Percentiles rank a stretch among this genome's conserved stretches.
Conservation (phyloP, 2,329 filamentous ascomycete species). For the Ramularia collo-cygni region DNA sequence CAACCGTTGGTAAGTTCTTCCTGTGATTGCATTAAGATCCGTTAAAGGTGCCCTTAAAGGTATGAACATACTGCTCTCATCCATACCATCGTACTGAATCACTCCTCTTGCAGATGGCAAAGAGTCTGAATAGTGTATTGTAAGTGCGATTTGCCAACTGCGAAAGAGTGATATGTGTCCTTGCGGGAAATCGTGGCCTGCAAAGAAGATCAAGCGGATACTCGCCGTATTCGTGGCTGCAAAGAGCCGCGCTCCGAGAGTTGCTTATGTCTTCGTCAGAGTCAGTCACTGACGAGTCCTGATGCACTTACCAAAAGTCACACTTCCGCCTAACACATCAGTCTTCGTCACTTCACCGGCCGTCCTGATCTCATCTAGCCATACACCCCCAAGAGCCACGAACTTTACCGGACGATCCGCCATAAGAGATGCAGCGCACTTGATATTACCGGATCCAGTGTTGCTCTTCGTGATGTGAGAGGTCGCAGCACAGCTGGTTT, state of each 20-base stretch:
- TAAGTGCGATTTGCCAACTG: slow-evolving; percentile 18
- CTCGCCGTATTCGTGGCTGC: not conserved
- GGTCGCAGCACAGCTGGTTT: too few species aligned
- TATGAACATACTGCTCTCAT: slow-evolving; percentile 13
- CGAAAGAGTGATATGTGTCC: slow-evolving; percentile 12
- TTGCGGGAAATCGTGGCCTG: slow-evolving; percentile 20
- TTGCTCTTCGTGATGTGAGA: too few species aligned
- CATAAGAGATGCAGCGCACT: too few species aligned
- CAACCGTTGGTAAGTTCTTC: slow-evolving; percentile 18
- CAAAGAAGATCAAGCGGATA: slow-evolving; percentile 19
- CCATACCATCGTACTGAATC: slow-evolving; percentile 17
- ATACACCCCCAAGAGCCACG: slow-evolving; percentile 21
- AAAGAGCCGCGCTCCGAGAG: slow-evolving; percentile 21
- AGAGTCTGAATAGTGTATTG: slow-evolving; percentile 7
- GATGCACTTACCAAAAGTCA: slow-evolving; percentile 14
- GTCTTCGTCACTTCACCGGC: slow-evolving; percentile 8
- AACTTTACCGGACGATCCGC: slow-evolving; percentile 2
- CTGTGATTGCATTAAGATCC: slow-evolving; percentile 3
- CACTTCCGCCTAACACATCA: slow-evolving; percentile 22
- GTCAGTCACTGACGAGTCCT: not conserved
- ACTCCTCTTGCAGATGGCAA: slow-evolving; percentile 20
- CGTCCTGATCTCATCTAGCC: slow-evolving; percentile 25
- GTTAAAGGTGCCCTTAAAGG: too few species aligned
- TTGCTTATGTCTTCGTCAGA: slow-evolving; percentile 18
- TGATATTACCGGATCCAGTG: too few species aligned